Evolutionary conservation across 371 early-diverging fungal genomes (phyloP), one percentile per base, ranked within the genome.

Genomic region (Globomyces sp.): DNA sequence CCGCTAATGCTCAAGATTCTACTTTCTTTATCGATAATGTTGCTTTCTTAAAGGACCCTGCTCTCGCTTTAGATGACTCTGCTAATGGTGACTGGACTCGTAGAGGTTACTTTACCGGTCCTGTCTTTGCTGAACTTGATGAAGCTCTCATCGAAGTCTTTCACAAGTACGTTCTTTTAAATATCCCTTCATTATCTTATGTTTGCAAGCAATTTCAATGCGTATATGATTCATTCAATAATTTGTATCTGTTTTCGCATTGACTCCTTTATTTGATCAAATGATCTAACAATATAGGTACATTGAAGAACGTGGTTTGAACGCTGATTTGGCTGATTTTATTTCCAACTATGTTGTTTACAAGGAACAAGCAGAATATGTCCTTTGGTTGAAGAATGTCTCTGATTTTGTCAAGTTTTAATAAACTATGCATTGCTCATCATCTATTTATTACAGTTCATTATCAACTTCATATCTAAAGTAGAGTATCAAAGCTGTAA

Each of bases 361-460:
- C 85, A 96, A 95, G 87, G 97, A 96, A 78, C 95, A 94, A 83
- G 81, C 85, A 66, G 97, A 96, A 83, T 96, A 96, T 77, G 77
- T 85, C 10, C 71, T 79, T 68, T 96, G 97, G 97, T 80, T 96
- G 48, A 80, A 86, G 66, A 80, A 86, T 50, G 87, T 95, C 58
- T 85, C 86, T 71, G 79, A 81, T 47, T 94, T 94, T 74, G 86
- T 95, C 48, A 24, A 24, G 24, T 24, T 24, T 24, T 24, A 24
- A 24, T 24, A 24, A 24, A 24, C 24, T 24, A 24, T 24, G 24
- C 24, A 24, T 24, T 24, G 24, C 24, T 24, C 24, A 24, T 24
- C 24, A 24, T 24, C 24, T 24, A 24, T 24, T 24, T 24, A 24
- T 24, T 24, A 24, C 24, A 24, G 24, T 24, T 24, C 24, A 24